A percentile compares a stretch with the other conserved stretches of the same genome.
These are phyloP conservation scores for bread wheat (Triticum aestivum) DNA, from an alignment of 176 grass and related monocot species.

Conservation along the genomic window IWGSC_CS_RefSeq_v2.1 NC_057803.1:577467182-577467681, in stretches of 20 bases:
- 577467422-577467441: not conserved
- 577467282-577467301: slow-evolving; percentile 53
- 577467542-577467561: slow-evolving; percentile 10
- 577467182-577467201: not conserved
- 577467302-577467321: slow-evolving; percentile 60
- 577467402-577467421: not conserved
- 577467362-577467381: slow-evolving; percentile 11
- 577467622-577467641: slow-evolving; percentile 99
- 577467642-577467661: slow-evolving; percentile 78
- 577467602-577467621: slow-evolving; percentile 79
- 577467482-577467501: not conserved
- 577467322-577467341: slow-evolving; percentile 91
- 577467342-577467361: slow-evolving; percentile 82
- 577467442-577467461: not conserved
- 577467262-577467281: slow-evolving; percentile 79
- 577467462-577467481: not conserved
- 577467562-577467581: not conserved
- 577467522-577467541: not conserved
- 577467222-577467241: slow-evolving; percentile 72
- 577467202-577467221: slow-evolving; percentile 36
- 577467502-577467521: not conserved
- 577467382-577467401: not conserved
- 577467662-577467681: slow-evolving; percentile 89
- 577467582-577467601: not conserved
- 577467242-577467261: slow-evolving; percentile 77